Percentiles rank a stretch among this genome's conserved stretches.
Conservation (phyloP, 2,329 filamentous ascomycete genomes). For the Alternaria alternata region DNA sequence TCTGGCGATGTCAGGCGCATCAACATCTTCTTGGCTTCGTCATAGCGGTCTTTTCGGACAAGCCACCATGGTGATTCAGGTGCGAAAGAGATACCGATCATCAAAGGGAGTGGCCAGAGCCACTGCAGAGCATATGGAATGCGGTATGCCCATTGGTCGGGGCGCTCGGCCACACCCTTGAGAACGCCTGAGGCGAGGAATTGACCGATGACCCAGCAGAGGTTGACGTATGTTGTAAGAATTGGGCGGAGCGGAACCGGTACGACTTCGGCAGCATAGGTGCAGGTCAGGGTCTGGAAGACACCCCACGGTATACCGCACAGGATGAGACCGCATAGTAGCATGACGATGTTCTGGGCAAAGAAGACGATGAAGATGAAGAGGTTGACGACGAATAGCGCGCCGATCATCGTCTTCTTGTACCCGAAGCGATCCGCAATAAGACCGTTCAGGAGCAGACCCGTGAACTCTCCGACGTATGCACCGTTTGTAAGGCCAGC, state of each 20-base stretch:
- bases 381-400: conserved; percentile 38
- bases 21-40: conserved; percentile 72
- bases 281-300: conserved; percentile 58
- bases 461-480: conserved; percentile 55
- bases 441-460: conserved; percentile 56
- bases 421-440: conserved; percentile 55
- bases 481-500: conserved; percentile 57
- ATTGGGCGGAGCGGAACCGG: conserved; percentile 71
- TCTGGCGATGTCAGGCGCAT: conserved; percentile 68
- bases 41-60: conserved; percentile 69
- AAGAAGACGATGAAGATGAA: conserved; percentile 51
- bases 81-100: conserved; percentile 71
- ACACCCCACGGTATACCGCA: conserved; percentile 57
- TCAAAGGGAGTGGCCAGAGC: conserved; percentile 77
- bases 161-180: conserved; percentile 68
- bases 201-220: conserved; percentile 79
- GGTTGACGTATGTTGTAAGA: conserved; percentile 73
- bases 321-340: conserved; percentile 66
- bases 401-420: conserved; percentile 50
- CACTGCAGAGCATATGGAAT: conserved; percentile 75
- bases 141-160: conserved; percentile 73
- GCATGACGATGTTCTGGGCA: conserved; percentile 59
- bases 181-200: conserved; percentile 76
- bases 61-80: conserved; percentile 80
- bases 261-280: conserved; percentile 67